These are phyloP conservation scores for Drosera capensis DNA, from an alignment of 148 eudicot genomes.

Conservation along the genomic window DNA sequence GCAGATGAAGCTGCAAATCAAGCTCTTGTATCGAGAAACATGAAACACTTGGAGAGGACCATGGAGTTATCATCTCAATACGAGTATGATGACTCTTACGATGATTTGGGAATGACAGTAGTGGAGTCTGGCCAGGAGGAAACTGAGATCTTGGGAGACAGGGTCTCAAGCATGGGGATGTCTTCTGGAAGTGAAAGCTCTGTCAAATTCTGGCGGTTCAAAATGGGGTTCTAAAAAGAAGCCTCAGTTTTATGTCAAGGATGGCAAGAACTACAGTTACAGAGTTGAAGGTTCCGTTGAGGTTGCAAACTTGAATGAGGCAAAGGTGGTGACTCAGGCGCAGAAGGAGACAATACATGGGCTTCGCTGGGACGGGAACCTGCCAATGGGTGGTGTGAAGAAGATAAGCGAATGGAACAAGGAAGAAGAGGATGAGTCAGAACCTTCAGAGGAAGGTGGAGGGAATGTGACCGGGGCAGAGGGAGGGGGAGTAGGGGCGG, in stretches of 20 bases:
- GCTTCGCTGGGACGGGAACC: slow-evolving; percentile 80
- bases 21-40: slow-evolving; percentile 35
- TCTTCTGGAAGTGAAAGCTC: slow-evolving; percentile 22
- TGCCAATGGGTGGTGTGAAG: slow-evolving; percentile 54
- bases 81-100: slow-evolving; percentile 93
- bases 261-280: slow-evolving; percentile 94
- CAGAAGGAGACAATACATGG: slow-evolving; percentile 72
- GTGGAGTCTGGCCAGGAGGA: slow-evolving; percentile 73
- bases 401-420: slow-evolving; percentile 27
- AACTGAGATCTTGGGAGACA: slow-evolving; percentile 34
- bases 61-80: slow-evolving; percentile 51
- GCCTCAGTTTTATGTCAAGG: slow-evolving; percentile 85
- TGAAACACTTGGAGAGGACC: slow-evolving; percentile 41
- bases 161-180: slow-evolving; percentile 14
- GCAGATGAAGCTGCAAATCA: slow-evolving; percentile 18
- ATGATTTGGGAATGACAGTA: slow-evolving; percentile 69
- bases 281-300: slow-evolving; percentile 86
- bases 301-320: slow-evolving; percentile 58
- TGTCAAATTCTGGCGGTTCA: slow-evolving; percentile 19
- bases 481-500: slow-evolving; percentile 30
- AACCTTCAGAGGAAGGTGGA: slow-evolving; percentile 22
- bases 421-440: slow-evolving; percentile 18
- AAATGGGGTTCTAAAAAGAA: slow-evolving; percentile 61
- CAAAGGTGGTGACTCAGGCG: slow-evolving; percentile 41
- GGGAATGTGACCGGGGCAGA: slow-evolving; percentile 24